Percentiles rank a stretch among this genome's conserved stretches.
phyloP scores from a whole-genome alignment of 2,329 filamentous ascomycete species.

The Fonsecaea monophora region DNA sequence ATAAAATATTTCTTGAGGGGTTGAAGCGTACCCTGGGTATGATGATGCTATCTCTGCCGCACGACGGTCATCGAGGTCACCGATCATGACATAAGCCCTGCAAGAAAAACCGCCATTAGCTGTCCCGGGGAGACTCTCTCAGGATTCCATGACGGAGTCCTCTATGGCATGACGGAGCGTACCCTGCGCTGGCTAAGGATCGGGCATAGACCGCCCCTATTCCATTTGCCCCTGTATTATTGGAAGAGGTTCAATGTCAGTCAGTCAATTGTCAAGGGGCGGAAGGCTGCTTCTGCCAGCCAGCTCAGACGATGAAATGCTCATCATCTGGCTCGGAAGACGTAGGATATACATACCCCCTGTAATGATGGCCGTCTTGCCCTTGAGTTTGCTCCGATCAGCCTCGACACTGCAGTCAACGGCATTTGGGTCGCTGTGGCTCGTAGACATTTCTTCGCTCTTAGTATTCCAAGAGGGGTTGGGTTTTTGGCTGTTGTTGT shows the following conservation, averaged over 20 bases:
- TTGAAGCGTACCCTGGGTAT: conserved; percentile 5
- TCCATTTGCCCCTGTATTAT: conserved; percentile 18
- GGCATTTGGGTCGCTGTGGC: background rate
- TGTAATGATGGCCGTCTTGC: conserved; percentile 21
- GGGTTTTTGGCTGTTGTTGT: background rate
- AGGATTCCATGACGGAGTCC: background rate
- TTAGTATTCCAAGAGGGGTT: background rate
- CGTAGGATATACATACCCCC: conserved; percentile 10
- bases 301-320: background rate
- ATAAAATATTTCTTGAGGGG: background rate
- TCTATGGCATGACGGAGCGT: background rate
- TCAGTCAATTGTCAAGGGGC: background rate
- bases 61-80: conserved; percentile 50
- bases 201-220: conserved; percentile 19
- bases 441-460: background rate
- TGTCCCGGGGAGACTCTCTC: background rate
- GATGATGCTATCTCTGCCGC: conserved; percentile 33
- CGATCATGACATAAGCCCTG: conserved; percentile 35
- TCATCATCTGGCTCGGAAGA: background rate
- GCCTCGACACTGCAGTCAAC: conserved; percentile 7
- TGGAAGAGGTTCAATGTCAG: background rate
- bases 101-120: conserved; percentile 9
- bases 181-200: conserved; percentile 23
- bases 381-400: conserved; percentile 12
- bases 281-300: background rate